A percentile compares a stretch with the other conserved stretches of the same genome.
phyloP scores from a whole-genome alignment of 768 basidiomycete genomes.

The Coprinopsis marcescibilis region DNA sequence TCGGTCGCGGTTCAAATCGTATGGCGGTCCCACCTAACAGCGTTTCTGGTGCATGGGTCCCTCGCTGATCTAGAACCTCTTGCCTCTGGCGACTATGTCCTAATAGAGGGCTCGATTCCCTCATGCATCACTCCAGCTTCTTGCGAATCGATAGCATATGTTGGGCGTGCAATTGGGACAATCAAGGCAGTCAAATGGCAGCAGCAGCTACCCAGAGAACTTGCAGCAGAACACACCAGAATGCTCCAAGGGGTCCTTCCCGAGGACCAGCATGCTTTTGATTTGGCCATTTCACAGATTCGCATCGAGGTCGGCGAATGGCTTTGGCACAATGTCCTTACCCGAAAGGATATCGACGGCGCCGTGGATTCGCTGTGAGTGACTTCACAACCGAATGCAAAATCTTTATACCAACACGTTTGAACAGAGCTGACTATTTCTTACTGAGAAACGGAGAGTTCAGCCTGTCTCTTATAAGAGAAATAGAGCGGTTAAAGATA shows the following conservation, averaged over 20 bases:
- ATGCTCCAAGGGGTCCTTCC: slow-evolving; percentile 64
- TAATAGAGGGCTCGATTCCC: slow-evolving; percentile 66
- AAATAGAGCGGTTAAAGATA: slow-evolving; percentile 78
- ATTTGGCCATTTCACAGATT: slow-evolving; percentile 66
- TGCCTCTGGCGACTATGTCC: slow-evolving; percentile 49
- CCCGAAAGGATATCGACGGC: slow-evolving; percentile 74
- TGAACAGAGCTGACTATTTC: slow-evolving; percentile 77
- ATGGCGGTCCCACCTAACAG: slow-evolving; percentile 79
- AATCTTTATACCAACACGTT: slow-evolving; percentile 10
- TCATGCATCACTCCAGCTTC: slow-evolving; percentile 68
- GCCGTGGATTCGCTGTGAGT: slow-evolving; percentile 82
- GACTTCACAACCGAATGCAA: not conserved
- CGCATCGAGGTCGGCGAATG: slow-evolving; percentile 85
- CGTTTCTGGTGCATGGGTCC: slow-evolving; percentile 77
- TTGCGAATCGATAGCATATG: slow-evolving; percentile 77
- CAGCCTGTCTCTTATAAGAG: slow-evolving; percentile 74
- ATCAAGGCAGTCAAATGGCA: slow-evolving; percentile 77
- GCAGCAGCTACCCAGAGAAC: slow-evolving; percentile 63
- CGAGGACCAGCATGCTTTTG: slow-evolving; percentile 73
- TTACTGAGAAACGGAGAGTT: slow-evolving; percentile 87
- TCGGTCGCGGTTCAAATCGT: slow-evolving; percentile 72
- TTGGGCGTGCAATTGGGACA: slow-evolving; percentile 82
- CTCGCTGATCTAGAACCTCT: slow-evolving; percentile 63
- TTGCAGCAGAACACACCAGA: slow-evolving; percentile 60
- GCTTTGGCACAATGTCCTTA: slow-evolving; percentile 89